phyloP scores from a whole-genome alignment of 2,329 filamentous ascomycete genomes.

The Anthostomella pinea region DNA sequence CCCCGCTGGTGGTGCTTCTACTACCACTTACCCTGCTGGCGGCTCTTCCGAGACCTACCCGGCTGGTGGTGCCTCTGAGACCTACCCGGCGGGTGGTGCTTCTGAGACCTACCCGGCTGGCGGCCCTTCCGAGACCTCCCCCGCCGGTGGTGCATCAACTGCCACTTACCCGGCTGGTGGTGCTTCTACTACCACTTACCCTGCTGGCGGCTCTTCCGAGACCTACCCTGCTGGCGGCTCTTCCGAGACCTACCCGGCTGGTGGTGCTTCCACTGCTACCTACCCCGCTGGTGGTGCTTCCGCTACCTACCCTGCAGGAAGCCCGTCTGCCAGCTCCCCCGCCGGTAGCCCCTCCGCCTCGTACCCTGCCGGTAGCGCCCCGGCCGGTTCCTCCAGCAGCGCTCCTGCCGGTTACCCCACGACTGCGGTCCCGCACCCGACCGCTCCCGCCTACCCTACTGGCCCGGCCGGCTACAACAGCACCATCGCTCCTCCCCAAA shows the following conservation, averaged over 20 bases:
- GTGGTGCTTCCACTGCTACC: slow-evolving; percentile 6
- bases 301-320: background rate
- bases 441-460: slow-evolving; percentile 17
- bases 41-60: slow-evolving; percentile 6
- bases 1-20: background rate
- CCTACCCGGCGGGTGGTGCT: slow-evolving; percentile 8
- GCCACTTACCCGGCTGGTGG: background rate
- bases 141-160: slow-evolving; percentile 1
- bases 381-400: slow-evolving; percentile 1
- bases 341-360: slow-evolving; percentile 1
- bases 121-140: background rate
- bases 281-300: slow-evolving; percentile 7
- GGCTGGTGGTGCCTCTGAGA: slow-evolving; percentile 6
- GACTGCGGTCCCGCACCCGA: slow-evolving; percentile 4
- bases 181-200: background rate
- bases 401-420: slow-evolving; percentile 9
- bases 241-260: slow-evolving; percentile 11
- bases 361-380: slow-evolving; percentile 6
- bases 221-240: slow-evolving; percentile 7
- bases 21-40: slow-evolving; percentile 1
- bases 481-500: slow-evolving; percentile 4
- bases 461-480: slow-evolving; percentile 9
- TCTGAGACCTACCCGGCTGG: slow-evolving; percentile 7
- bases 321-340: background rate
- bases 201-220: slow-evolving; percentile 2